A percentile compares a stretch with the other conserved stretches of the same genome.
Evolutionary conservation across 371 early-diverging fungal genomes (phyloP).

Genomic region (Coemansia sp.): DNA sequence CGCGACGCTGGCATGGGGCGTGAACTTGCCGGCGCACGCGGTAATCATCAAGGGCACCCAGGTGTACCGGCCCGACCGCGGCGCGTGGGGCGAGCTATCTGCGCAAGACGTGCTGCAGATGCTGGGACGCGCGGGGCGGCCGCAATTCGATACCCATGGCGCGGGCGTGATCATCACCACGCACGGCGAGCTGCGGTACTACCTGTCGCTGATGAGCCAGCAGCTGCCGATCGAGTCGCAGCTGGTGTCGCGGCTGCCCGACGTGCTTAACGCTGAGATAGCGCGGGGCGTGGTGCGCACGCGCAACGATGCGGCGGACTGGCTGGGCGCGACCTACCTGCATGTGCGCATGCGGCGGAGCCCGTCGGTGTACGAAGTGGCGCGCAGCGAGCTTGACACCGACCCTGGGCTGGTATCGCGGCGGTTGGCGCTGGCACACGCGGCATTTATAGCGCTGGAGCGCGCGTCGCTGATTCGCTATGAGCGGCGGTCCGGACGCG

Average conservation of each 20-base stretch:
- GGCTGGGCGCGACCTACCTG: conserved; percentile 97
- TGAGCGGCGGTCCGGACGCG: conserved; percentile 80
- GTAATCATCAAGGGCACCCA: conserved; percentile 99
- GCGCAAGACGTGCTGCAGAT: conserved; percentile 98
- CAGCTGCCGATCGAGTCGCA: conserved; percentile 98
- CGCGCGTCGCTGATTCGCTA: conserved; percentile 89
- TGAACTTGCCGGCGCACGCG: conserved; percentile 99
- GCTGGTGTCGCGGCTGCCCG: conserved; percentile 84
- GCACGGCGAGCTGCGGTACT: conserved; percentile 90
- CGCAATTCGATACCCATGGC: conserved; percentile 96
- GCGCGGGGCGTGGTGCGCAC: conserved; percentile 89
- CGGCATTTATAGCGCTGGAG: conserved; percentile 83
- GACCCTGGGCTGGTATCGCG: conserved; percentile 86
- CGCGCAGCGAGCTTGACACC: conserved; percentile 42
- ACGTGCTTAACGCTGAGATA: conserved; percentile 97
- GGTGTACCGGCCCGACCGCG: conserved; percentile 94
- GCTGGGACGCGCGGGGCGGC: conserved; percentile 99
- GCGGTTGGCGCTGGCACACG: conserved; percentile 86
- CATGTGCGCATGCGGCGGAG: conserved; percentile 96
- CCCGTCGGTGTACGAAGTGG: conserved; percentile 79
- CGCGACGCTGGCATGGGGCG: conserved; percentile 99
- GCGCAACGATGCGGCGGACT: conserved; percentile 92
- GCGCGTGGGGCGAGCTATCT: conserved; percentile 89
- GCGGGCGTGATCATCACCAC: conserved; percentile 98
- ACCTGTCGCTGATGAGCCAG: conserved; percentile 89